Conservation (phyloP, 163 green algal species). For the Scenedesmus sp. region DNA sequence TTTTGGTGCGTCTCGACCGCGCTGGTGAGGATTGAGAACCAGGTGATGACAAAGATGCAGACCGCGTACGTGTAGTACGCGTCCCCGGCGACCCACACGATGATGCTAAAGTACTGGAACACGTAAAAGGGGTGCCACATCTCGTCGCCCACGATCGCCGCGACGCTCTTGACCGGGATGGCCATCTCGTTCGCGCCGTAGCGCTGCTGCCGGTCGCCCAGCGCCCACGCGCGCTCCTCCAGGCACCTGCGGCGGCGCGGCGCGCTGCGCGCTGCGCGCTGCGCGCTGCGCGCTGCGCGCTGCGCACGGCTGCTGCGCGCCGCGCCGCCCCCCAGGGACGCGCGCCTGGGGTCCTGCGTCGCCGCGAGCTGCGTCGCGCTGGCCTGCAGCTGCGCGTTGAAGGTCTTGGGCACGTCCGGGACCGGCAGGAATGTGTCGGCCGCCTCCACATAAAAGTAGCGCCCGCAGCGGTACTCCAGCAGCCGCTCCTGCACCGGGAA, state of each 20-base stretch:
- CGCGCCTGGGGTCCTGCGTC: constrained; percentile 23
- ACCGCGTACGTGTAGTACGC: constrained; percentile 65
- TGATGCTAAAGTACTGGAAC: constrained; percentile 66
- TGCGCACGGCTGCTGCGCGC: too few relatives aligned
- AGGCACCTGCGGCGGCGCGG: constrained; percentile 23
- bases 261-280: neutral
- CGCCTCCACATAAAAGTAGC: constrained; percentile 58
- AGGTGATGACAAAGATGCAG: constrained; percentile 75
- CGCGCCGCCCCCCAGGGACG: too few relatives aligned
- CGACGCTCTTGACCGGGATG: constrained; percentile 60
- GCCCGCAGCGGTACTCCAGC: constrained; percentile 60
- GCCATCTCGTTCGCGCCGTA: constrained; percentile 67
- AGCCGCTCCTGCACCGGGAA: constrained; percentile 45
- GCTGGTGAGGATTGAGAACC: constrained; percentile 72
- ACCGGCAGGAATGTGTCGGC: constrained; percentile 53
- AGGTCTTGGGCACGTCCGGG: constrained; percentile 51
- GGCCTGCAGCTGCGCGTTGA: constrained; percentile 50
- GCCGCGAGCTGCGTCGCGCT: constrained; percentile 35
- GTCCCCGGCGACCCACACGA: constrained; percentile 61
- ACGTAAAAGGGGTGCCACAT: constrained; percentile 74
- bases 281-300: too few relatives aligned
- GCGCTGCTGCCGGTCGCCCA: constrained; percentile 48
- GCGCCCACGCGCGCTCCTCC: constrained; percentile 48
- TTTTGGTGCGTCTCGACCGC: constrained; percentile 65
- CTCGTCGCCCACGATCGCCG: constrained; percentile 54